These are phyloP conservation scores for Balakata baccata DNA, from an alignment of 345 rosid species.

Conservation along the genomic window DNA sequence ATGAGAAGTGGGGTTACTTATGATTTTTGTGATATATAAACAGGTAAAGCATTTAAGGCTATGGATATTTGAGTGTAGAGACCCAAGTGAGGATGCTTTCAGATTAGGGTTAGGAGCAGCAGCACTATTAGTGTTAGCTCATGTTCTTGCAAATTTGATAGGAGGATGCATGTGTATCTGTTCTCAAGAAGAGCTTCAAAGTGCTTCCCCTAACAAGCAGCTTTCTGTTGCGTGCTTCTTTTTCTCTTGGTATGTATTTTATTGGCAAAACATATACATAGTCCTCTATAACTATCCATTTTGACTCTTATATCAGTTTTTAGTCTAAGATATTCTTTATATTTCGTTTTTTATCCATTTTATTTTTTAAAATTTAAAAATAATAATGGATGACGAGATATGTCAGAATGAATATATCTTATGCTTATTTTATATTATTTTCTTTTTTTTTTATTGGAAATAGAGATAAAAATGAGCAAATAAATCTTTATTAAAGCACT, in stretches of 20 bases:
- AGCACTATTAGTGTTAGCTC: conserved; percentile 59
- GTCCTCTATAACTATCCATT: too few species aligned
- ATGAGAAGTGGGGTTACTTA: background rate
- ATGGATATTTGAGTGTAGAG: conserved; percentile 83
- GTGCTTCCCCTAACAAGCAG: conserved; percentile 61
- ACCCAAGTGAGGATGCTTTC: conserved; percentile 81
- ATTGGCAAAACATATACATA: too few species aligned
- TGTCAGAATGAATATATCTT: too few species aligned
- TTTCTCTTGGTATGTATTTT: conserved; percentile 58
- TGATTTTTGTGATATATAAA: background rate
- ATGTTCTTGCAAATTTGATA: conserved; percentile 59
- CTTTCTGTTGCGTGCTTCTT: conserved; percentile 70
- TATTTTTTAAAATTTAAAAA: too few species aligned
- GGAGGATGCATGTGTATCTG: conserved; percentile 86
- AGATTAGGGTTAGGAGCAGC: conserved; percentile 77
- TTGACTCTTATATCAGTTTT: too few species aligned
- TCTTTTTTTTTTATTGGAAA: too few species aligned
- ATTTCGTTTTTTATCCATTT: too few species aligned
- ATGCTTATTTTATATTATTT: too few species aligned
- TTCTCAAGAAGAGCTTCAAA: conserved; percentile 74
- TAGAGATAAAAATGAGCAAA: too few species aligned
- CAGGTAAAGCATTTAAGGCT: conserved; percentile 82
- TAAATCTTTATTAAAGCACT: too few species aligned
- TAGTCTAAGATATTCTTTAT: too few species aligned
- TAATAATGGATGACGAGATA: too few species aligned